Evolutionary conservation across 208 protist genomes (phyloP).

Genomic region (Zelonia costaricensis): DNA sequence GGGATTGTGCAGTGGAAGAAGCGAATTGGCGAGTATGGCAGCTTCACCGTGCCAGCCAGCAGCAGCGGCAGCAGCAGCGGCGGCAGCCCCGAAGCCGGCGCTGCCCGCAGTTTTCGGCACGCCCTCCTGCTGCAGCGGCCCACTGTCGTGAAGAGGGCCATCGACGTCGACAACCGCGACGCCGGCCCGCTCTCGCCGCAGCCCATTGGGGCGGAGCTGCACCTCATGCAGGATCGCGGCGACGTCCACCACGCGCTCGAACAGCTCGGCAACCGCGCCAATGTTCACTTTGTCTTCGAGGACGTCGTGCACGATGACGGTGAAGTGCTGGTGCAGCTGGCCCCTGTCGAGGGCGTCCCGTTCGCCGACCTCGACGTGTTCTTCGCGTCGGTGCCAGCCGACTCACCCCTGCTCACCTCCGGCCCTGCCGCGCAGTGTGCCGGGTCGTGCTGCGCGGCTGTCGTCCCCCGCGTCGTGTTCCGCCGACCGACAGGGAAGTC

Average conservation of each 20-base stretch:
- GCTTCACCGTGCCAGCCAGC: conserved; percentile 39
- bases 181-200: conserved; percentile 34
- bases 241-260: conserved; percentile 60
- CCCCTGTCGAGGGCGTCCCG: conserved; percentile 66
- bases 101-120: conserved; percentile 31
- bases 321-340: conserved; percentile 74
- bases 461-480: conserved; percentile 64
- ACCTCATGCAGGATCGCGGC: conserved; percentile 65
- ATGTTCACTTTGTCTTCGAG: conserved; percentile 49
- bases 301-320: conserved; percentile 78
- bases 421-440: conserved; percentile 30
- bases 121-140: conserved; percentile 57
- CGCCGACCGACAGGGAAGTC: conserved; percentile 49
- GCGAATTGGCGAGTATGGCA: conserved; percentile 42
- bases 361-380: conserved; percentile 73
- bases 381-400: conserved; percentile 23
- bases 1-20: conserved; percentile 42
- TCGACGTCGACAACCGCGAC: conserved; percentile 47
- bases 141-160: conserved; percentile 36
- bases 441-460: conserved; percentile 59
- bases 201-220: conserved; percentile 65
- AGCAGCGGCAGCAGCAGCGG: background rate
- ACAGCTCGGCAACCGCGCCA: conserved; percentile 43
- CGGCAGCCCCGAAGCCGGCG: background rate
- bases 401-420: background rate